Evolutionary conservation across 768 basidiomycete species (phyloP).

Genomic region (Termitomyces sp.): DNA sequence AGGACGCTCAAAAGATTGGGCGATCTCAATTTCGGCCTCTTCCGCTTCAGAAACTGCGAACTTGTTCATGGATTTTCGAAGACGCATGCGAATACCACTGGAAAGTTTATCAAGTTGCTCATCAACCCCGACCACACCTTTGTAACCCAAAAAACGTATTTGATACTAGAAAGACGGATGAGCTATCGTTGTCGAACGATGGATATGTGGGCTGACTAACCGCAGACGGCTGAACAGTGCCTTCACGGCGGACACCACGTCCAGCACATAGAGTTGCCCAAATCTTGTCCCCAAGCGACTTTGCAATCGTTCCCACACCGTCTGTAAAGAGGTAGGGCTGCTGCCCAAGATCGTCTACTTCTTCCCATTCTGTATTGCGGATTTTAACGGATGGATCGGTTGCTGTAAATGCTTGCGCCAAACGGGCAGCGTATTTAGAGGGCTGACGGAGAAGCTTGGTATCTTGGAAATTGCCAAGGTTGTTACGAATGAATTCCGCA

Average conservation of each 20-base stretch:
- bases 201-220: constrained; percentile 40
- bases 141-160: constrained; percentile 80
- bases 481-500: constrained; percentile 52
- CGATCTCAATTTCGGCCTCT: constrained; percentile 68
- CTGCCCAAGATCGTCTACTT: constrained; percentile 50
- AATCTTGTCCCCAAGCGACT: constrained; percentile 49
- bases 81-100: constrained; percentile 57
- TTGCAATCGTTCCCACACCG: constrained; percentile 76
- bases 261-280: constrained; percentile 49
- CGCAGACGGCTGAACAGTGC: constrained; percentile 49
- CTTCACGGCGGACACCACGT: constrained; percentile 27
- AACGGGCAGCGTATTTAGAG: constrained; percentile 78
- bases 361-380: constrained; percentile 51
- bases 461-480: constrained; percentile 64
- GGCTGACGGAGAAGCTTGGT: constrained; percentile 45
- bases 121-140: constrained; percentile 77
- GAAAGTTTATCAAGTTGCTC: constrained; percentile 36
- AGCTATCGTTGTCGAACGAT: not conserved
- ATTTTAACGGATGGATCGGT: constrained; percentile 72
- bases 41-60: constrained; percentile 48
- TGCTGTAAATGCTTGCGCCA: constrained; percentile 81
- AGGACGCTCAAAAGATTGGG: constrained; percentile 55
- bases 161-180: constrained; percentile 45
- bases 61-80: constrained; percentile 73
- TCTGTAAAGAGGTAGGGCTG: constrained; percentile 58